phyloP scores from a whole-genome alignment of 805 yeast genomes.

The Yamadazyma kitorensis region DNA sequence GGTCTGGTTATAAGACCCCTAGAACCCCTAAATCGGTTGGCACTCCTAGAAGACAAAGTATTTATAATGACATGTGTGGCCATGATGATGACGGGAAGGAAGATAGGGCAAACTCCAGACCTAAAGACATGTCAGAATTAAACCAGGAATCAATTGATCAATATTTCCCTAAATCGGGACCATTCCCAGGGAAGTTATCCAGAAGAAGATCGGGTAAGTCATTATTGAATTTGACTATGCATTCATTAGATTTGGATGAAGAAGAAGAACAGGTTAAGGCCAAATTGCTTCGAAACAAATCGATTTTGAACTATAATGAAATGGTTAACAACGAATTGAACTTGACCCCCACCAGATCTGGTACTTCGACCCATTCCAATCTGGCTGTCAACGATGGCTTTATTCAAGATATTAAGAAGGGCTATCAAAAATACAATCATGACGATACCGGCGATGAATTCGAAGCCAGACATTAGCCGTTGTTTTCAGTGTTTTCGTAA shows the following conservation, averaged over 20 bases:
- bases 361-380: conserved; percentile 29
- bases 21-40: conserved; percentile 30
- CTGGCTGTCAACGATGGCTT: conserved; percentile 30
- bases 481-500: not conserved
- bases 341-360: conserved; percentile 19
- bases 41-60: conserved; percentile 29
- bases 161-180: conserved; percentile 45
- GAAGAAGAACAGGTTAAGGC: conserved; percentile 43
- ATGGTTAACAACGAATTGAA: conserved; percentile 14
- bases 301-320: conserved; percentile 15
- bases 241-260: conserved; percentile 63
- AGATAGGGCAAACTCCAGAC: too few relatives aligned
- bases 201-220: conserved; percentile 78
- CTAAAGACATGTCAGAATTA: conserved; percentile 9
- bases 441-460: conserved; percentile 53
- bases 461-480: conserved; percentile 40
- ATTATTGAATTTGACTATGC: conserved; percentile 62
- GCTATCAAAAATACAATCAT: conserved; percentile 32
- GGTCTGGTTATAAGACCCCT: conserved; percentile 62
- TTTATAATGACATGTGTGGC: conserved; percentile 18
- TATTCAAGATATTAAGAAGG: conserved; percentile 33
- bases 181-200: conserved; percentile 51
- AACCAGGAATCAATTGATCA: conserved; percentile 34
- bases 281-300: conserved; percentile 13
- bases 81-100: conserved; percentile 12